These are phyloP conservation scores for Zalaria obscura DNA, from an alignment of 2,329 filamentous ascomycete species.

Conservation along the genomic window DNA sequence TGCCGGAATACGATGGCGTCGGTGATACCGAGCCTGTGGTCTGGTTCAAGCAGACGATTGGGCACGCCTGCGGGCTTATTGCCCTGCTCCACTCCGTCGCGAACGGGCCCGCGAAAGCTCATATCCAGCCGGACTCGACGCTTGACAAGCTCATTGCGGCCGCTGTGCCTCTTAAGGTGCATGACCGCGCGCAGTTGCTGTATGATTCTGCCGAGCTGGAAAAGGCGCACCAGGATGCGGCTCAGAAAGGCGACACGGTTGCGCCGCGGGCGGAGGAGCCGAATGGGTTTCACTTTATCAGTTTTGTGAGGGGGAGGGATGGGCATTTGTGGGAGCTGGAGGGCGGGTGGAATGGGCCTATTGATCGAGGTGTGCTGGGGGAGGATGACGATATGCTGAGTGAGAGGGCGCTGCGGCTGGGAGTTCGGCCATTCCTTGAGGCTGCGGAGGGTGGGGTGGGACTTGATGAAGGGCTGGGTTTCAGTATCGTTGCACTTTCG, in stretches of 20 bases:
- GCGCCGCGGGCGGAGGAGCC: constrained; percentile 17
- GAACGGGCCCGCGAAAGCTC: constrained; percentile 32
- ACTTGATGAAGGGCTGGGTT: not conserved
- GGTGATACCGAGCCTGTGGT: constrained; percentile 38
- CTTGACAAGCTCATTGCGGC: constrained; percentile 30
- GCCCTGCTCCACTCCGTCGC: constrained; percentile 39
- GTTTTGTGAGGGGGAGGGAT: constrained; percentile 31
- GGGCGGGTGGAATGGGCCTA: constrained; percentile 27
- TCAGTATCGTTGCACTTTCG: not conserved
- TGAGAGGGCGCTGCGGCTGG: constrained; percentile 24
- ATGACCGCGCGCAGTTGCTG: constrained; percentile 35
- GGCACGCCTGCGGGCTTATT: constrained; percentile 45
- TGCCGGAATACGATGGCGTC: constrained; percentile 28
- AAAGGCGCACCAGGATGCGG: constrained; percentile 26
- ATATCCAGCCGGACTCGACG: constrained; percentile 27
- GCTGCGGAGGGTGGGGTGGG: not conserved
- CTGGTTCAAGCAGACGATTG: constrained; percentile 46
- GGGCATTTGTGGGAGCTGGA: constrained; percentile 34
- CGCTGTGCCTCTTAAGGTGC: constrained; percentile 28
- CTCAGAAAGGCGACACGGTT: constrained; percentile 25
- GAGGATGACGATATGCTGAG: constrained; percentile 31
- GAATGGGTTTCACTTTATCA: constrained; percentile 29
- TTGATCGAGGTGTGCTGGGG: constrained; percentile 26
- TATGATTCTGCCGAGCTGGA: constrained; percentile 34
- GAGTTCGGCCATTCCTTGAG: constrained; percentile 15